Base-by-base conservation (phyloP, 306 rosid species). In the Clitoria ternatea region DNA sequence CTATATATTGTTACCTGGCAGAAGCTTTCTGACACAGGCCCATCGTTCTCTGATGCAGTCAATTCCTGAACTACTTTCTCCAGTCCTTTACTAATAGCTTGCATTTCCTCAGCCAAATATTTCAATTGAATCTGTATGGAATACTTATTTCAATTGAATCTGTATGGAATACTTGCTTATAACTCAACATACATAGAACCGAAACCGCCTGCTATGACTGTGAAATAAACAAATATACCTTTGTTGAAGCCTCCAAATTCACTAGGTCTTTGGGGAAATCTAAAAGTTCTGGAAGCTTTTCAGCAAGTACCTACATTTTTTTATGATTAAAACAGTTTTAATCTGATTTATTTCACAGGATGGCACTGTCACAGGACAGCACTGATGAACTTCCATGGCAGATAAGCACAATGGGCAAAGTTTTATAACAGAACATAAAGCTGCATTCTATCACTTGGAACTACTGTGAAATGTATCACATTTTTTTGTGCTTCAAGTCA, bases 71-170 rank as follows among this genome's bases (percentile, higher is more conserved):
- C 89, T 62, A 94, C 94, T 82, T 90, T 94, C 85, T 94, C 98
- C 44, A 88, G 84, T 75, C 97, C 98, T 83, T 94, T 94, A 78
- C 85, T 89, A 35, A 94, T 77, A 69, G 98, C 96, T 85, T 91
- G 97, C 99, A 94, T 94, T 87, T 94, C 97, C 82, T 94, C 99
- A 19, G 99, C 99, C 91, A 94, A 77, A 79, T 81, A 91, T 83
- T 91, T 94, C 80, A 94, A 77, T 86, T 94, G 99, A 66, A 94
- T 79, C 99, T 94, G 89, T 79, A 77, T 64, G 66, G n/a, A n/a
- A n/a, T n/a, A n/a, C n/a, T n/a, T 81, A 91, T 83, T 91, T 94
- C 80, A 94, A 77, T 86, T 94, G 99, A 66, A 94, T 79, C 99
- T 94, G 89, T 79, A 77, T 64, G 66, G 70, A 50, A 61, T 66